A percentile compares a stretch with the other conserved stretches of the same genome.
These are phyloP conservation scores for Amphirosellinia nigrospora DNA, from an alignment of 495 filamentous ascomycete species.

Conservation along the genomic window DNA sequence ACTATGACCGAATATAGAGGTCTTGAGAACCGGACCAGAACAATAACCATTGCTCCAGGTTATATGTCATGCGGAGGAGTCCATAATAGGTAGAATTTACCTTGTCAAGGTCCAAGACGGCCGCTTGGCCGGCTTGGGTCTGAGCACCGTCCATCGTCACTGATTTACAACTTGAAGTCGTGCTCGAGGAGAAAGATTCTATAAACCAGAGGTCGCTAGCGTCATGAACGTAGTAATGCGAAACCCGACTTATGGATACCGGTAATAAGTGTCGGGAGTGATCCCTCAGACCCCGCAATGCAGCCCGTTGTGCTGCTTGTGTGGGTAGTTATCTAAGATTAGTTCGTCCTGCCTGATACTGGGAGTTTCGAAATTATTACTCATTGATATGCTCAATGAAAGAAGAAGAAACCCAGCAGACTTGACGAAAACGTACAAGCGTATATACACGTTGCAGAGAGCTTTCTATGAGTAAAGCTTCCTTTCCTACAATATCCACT, in stretches of 20 bases:
- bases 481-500: not conserved
- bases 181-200: not conserved
- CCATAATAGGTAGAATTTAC: not conserved
- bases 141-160: not conserved
- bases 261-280: conserved; percentile 16
- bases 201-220: not conserved
- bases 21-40: not conserved
- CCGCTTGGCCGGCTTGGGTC: conserved; percentile 7
- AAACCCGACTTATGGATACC: not conserved
- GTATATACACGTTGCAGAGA: not conserved
- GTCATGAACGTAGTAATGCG: not conserved
- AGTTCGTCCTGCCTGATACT: not conserved
- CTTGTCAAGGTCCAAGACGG: conserved; percentile 23
- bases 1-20: not conserved
- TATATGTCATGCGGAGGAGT: not conserved
- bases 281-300: conserved; percentile 2
- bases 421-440: not conserved
- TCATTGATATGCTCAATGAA: not conserved
- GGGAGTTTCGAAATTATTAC: not conserved
- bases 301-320: not conserved
- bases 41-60: not conserved
- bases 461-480: not conserved
- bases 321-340: too few relatives aligned
- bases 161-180: not conserved
- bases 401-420: not conserved